These are phyloP conservation scores for Trichoderma orchidacearum DNA, from an alignment of 495 filamentous ascomycete genomes.

Conservation along the genomic window DNA sequence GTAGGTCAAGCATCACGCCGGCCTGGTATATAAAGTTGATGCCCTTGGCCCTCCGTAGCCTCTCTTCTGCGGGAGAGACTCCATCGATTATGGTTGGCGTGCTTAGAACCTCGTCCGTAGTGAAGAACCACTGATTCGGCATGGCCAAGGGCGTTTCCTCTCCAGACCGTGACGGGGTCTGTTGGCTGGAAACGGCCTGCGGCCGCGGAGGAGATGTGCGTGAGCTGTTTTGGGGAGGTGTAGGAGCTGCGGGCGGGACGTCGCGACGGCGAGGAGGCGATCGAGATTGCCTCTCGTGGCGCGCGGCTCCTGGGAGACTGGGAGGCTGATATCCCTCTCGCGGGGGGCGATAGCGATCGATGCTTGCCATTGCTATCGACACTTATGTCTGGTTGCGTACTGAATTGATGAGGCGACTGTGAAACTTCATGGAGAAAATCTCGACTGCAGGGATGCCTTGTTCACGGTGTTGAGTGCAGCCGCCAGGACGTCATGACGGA, in stretches of 20 bases:
- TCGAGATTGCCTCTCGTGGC: conserved; percentile 19
- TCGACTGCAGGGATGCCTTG: neutral
- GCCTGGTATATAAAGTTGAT: conserved; percentile 93
- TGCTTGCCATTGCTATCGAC: conserved; percentile 28
- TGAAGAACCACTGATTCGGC: conserved; percentile 75
- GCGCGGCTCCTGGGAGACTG: conserved; percentile 15
- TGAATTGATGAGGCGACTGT: neutral
- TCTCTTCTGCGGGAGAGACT: conserved; percentile 58
- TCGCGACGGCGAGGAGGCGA: conserved; percentile 32
- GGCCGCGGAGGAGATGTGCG: conserved; percentile 36
- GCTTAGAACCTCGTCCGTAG: conserved; percentile 62
- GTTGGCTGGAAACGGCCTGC: conserved; percentile 23
- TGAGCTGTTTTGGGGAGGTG: conserved; percentile 33
- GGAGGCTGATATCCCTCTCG: conserved; percentile 32
- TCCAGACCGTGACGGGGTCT: conserved; percentile 21
- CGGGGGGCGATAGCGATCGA: conserved; percentile 35
- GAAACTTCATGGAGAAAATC: neutral
- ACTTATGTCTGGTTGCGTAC: neutral
- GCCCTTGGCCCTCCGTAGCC: conserved; percentile 69
- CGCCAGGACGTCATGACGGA: neutral
- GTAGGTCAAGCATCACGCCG: conserved; percentile 83
- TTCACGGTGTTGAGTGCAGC: neutral
- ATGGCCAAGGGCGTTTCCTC: conserved; percentile 16
- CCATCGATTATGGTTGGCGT: conserved; percentile 80
- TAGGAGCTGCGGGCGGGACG: conserved; percentile 38